phyloP scores from a whole-genome alignment of 257 asterid genomes.

The Lantana camara region DNA sequence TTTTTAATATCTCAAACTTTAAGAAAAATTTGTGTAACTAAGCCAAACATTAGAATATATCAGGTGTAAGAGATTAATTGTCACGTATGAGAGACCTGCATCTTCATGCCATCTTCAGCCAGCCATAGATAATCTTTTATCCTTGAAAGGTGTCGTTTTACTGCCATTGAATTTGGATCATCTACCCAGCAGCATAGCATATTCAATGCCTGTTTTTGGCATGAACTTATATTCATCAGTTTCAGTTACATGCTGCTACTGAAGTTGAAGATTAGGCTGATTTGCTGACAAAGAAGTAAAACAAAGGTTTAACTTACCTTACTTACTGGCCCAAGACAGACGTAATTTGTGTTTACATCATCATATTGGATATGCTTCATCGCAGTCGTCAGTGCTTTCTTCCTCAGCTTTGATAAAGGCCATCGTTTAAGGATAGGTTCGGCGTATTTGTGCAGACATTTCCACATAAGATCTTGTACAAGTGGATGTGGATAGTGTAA shows the following conservation, averaged over 20 bases:
- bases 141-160: conserved; percentile 58
- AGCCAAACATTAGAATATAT: no score
- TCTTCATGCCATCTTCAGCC: conserved; percentile 93
- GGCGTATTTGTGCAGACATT: conserved; percentile 48
- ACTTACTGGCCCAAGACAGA: conserved; percentile 67
- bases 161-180: conserved; percentile 46
- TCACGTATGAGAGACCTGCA: conserved; percentile 46
- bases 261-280: neutral
- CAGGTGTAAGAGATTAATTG: neutral
- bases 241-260: neutral
- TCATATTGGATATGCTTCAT: conserved; percentile 55
- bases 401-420: conserved; percentile 65
- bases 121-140: conserved; percentile 73
- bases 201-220: conserved; percentile 51
- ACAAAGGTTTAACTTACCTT: conserved; percentile 41
- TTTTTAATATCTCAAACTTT: no score
- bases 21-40: no score
- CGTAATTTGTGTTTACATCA: conserved; percentile 57
- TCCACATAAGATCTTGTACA: conserved; percentile 66
- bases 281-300: neutral
- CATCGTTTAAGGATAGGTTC: conserved; percentile 65
- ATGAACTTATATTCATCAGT: neutral
- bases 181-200: conserved; percentile 78
- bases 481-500: conserved; percentile 68
- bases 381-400: conserved; percentile 43